Conservation (phyloP, 768 basidiomycete genomes). For the Dictyophora rubrovolvata region DNA sequence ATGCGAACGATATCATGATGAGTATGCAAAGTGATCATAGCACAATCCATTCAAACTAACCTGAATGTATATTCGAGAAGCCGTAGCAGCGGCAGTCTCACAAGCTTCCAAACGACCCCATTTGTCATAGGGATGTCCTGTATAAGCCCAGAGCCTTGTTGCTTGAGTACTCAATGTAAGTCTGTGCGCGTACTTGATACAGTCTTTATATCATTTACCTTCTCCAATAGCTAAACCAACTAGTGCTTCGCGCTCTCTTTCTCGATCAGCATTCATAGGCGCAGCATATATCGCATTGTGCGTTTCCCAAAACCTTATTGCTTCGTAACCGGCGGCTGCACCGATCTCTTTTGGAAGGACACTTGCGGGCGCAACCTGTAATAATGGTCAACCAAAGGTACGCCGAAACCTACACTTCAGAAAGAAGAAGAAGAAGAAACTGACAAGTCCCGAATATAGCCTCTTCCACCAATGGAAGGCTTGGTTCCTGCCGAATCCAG, state of each 20-base stretch:
- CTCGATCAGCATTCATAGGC: constrained; percentile 44
- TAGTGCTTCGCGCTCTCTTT: constrained; percentile 55
- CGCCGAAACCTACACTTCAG: not conserved
- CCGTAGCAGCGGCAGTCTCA: constrained; percentile 61
- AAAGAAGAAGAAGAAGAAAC: constrained; percentile 12
- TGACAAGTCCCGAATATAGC: constrained; percentile 53
- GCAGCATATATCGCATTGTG: constrained; percentile 36
- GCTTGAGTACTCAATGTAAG: constrained; percentile 27
- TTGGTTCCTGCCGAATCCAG: constrained; percentile 40
- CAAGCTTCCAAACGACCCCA: constrained; percentile 41
- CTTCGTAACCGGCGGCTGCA: constrained; percentile 70
- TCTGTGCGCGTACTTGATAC: not conserved
- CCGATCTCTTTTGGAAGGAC: constrained; percentile 52
- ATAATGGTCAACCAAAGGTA: constrained; percentile 34
- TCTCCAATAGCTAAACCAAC: constrained; percentile 63
- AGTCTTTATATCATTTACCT: constrained; percentile 30
- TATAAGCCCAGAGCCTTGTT: constrained; percentile 43
- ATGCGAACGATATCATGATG: not conserved
- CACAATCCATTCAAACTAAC: constrained; percentile 20
- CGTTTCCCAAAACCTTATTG: constrained; percentile 61
- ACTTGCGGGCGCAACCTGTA: constrained; percentile 24
- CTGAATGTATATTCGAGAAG: constrained; percentile 47
- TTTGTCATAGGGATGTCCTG: constrained; percentile 33
- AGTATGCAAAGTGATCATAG: not conserved
- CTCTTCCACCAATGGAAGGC: constrained; percentile 57